Percentiles rank a stretch among this genome's conserved stretches.
These are phyloP conservation scores for Fraxinus dipetala DNA, from an alignment of 305 asterid genomes.

Conservation along the genomic window DNA sequence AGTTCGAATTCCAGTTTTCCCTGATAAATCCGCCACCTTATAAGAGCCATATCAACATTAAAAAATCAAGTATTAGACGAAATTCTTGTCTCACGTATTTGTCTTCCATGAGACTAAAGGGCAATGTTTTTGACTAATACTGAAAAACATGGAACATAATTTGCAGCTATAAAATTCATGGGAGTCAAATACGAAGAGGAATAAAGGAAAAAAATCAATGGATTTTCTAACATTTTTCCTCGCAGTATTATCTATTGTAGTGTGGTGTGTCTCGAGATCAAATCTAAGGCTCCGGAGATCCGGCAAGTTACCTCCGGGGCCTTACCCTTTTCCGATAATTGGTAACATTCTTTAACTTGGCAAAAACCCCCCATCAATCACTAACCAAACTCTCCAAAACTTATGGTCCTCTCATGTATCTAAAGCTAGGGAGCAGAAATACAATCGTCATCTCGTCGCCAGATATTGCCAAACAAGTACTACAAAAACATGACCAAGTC, in stretches of 20 bases:
- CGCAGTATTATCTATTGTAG: neutral
- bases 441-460: constrained; percentile 30
- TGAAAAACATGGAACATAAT: neutral
- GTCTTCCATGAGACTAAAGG: neutral
- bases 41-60: neutral
- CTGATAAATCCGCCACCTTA: no score
- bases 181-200: neutral
- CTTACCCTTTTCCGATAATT: constrained; percentile 29
- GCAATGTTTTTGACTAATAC: neutral
- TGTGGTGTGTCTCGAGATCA: neutral
- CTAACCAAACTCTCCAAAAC: constrained; percentile 33
- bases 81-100: neutral
- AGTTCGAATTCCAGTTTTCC: no score
- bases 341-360: constrained; percentile 42
- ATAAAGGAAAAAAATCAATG: neutral
- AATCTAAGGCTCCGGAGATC: constrained; percentile 11
- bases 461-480: constrained; percentile 14
- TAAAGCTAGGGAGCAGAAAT: constrained; percentile 28
- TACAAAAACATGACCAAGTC: neutral
- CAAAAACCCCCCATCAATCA: constrained; percentile 34
- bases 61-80: neutral
- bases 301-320: constrained; percentile 42
- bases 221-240: neutral
- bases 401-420: constrained; percentile 42
- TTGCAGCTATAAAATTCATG: neutral